Evolutionary conservation across 2,329 filamentous ascomycete genomes (phyloP).

Genomic region (Dendryphion nanum): DNA sequence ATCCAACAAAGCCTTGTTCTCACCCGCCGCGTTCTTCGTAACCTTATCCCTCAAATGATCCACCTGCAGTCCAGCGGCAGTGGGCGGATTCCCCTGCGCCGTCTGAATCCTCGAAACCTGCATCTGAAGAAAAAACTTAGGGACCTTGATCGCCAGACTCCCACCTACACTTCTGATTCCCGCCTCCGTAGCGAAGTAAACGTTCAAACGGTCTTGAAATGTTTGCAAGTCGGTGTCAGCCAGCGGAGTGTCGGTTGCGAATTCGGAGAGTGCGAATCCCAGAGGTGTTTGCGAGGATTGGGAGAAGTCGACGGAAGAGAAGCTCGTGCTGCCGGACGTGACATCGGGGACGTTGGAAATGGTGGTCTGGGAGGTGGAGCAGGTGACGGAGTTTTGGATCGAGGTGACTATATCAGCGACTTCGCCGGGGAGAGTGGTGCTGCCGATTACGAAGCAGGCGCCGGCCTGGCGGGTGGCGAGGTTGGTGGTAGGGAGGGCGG

Average conservation of each 20-base stretch:
- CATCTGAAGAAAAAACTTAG: constrained; percentile 63
- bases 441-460: constrained; percentile 58
- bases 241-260: constrained; percentile 53
- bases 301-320: constrained; percentile 58
- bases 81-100: constrained; percentile 56
- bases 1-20: constrained; percentile 51
- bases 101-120: constrained; percentile 60
- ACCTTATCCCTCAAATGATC: constrained; percentile 60
- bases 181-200: constrained; percentile 60
- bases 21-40: constrained; percentile 53
- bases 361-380: constrained; percentile 49
- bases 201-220: constrained; percentile 56
- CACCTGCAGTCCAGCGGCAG: constrained; percentile 53
- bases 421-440: constrained; percentile 51
- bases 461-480: constrained; percentile 12
- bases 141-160: constrained; percentile 57
- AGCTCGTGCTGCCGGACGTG: constrained; percentile 49
- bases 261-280: constrained; percentile 54
- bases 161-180: constrained; percentile 56
- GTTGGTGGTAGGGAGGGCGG: no score
- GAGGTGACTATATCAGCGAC: constrained; percentile 43
- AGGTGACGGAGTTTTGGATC: constrained; percentile 50
- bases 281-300: constrained; percentile 50
- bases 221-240: constrained; percentile 49
- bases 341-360: constrained; percentile 58